phyloP scores from a whole-genome alignment of 768 basidiomycete species.

The Piloderma croceum region DNA sequence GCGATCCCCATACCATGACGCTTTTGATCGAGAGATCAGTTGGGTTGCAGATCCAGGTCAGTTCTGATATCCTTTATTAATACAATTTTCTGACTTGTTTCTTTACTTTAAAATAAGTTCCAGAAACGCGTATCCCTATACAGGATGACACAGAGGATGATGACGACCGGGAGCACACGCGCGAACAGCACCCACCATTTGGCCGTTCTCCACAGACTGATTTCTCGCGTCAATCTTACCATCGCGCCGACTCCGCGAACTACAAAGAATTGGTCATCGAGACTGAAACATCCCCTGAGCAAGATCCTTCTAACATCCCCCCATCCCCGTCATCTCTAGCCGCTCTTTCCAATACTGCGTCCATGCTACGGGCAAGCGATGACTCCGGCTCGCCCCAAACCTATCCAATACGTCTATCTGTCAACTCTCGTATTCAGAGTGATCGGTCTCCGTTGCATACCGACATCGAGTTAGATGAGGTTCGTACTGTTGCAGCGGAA shows the following conservation, averaged over 20 bases:
- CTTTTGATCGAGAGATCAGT: constrained; percentile 56
- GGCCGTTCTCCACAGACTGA: too few species aligned
- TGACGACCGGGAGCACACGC: constrained; percentile 42
- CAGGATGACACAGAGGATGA: constrained; percentile 40
- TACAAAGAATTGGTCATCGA: constrained; percentile 63
- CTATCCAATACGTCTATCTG: constrained; percentile 57
- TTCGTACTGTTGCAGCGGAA: constrained; percentile 34
- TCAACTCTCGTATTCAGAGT: constrained; percentile 53
- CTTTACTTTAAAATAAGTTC: constrained; percentile 32
- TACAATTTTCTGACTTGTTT: too few species aligned
- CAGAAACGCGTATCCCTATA: constrained; percentile 60
- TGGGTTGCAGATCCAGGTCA: constrained; percentile 73
- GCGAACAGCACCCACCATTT: too few species aligned
- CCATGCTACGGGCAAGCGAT: constrained; percentile 36
- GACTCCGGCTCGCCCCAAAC: constrained; percentile 48
- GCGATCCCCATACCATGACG: constrained; percentile 46
- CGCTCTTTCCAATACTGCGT: constrained; percentile 38
- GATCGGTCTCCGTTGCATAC: constrained; percentile 52
- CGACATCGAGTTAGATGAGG: constrained; percentile 50
- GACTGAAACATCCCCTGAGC: constrained; percentile 54
- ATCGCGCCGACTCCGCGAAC: constrained; percentile 45
- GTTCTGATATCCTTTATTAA: constrained; percentile 8
- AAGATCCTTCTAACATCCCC: constrained; percentile 36
- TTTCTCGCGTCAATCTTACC: constrained; percentile 44
- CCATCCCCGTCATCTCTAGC: constrained; percentile 46